A percentile compares a stretch with the other conserved stretches of the same genome.
phyloP scores from a whole-genome alignment of 106 monocot species.

The Allium sativum region DNA sequence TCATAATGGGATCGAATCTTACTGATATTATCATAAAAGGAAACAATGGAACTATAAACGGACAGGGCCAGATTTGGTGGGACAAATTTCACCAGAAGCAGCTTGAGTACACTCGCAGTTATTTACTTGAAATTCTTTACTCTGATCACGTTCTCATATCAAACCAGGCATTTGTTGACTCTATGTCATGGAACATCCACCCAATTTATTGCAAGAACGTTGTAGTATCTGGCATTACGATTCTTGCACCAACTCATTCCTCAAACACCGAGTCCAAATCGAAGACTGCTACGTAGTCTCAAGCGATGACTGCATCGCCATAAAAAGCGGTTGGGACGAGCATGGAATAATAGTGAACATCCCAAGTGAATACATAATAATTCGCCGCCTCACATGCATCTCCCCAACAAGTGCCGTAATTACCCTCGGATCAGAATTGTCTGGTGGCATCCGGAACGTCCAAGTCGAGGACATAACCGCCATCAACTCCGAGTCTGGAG shows the following conservation, averaged over 20 bases:
- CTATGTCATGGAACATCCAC: conserved; percentile 64
- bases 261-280: conserved; percentile 51
- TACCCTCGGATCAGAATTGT: conserved; percentile 91
- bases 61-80: conserved; percentile 43
- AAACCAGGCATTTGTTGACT: conserved; percentile 53
- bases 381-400: conserved; percentile 72
- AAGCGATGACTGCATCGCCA: conserved; percentile 84
- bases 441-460: conserved; percentile 71
- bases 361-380: conserved; percentile 65
- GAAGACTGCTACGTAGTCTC: conserved; percentile 81
- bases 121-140: conserved; percentile 57
- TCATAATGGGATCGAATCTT: conserved; percentile 19
- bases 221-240: conserved; percentile 48
- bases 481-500: conserved; percentile 45
- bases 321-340: conserved; percentile 96
- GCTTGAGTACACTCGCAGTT: conserved; percentile 55
- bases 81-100: conserved; percentile 45
- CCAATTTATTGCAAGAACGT: conserved; percentile 83
- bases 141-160: conserved; percentile 50
- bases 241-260: conserved; percentile 47
- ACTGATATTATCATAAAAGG: conserved; percentile 75
- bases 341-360: conserved; percentile 68
- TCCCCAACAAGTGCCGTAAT: conserved; percentile 81
- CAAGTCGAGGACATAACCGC: conserved; percentile 71
- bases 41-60: conserved; percentile 59